Evolutionary conservation across 129 eudicot genomes (phyloP).

Genomic region (Arctium lappa): DNA sequence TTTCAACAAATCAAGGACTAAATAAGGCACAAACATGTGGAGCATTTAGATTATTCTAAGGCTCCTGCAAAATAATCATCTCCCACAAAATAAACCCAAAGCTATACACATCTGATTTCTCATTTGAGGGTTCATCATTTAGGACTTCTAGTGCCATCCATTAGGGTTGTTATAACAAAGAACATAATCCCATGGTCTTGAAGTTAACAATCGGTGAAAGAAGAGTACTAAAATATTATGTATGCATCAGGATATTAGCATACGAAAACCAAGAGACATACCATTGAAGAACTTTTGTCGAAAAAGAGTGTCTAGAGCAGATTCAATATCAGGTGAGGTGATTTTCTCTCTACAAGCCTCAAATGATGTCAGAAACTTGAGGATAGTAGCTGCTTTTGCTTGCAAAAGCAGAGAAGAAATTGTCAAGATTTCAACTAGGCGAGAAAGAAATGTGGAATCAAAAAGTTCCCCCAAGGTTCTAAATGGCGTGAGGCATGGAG

Average conservation of each 20-base stretch:
- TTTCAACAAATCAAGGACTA: neutral
- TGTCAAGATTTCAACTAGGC: slow-evolving; percentile 57
- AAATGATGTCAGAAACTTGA: slow-evolving; percentile 54
- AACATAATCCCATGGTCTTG: neutral
- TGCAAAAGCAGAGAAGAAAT: slow-evolving; percentile 45
- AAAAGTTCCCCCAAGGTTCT: slow-evolving; percentile 19
- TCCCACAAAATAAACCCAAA: slow-evolving; percentile 97
- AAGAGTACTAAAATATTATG: neutral
- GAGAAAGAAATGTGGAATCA: slow-evolving; percentile 44
- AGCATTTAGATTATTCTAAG: slow-evolving; percentile 79
- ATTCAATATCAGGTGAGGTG: slow-evolving; percentile 46
- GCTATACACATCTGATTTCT: slow-evolving; percentile 89
- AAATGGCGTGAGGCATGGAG: too few relatives aligned
- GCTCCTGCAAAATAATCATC: slow-evolving; percentile 78
- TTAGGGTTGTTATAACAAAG: slow-evolving; percentile 54
- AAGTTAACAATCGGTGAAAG: too few relatives aligned
- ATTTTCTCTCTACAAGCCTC: slow-evolving; percentile 41
- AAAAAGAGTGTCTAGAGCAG: slow-evolving; percentile 57
- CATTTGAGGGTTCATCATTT: slow-evolving; percentile 84
- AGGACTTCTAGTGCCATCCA: slow-evolving; percentile 99
- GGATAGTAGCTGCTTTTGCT: slow-evolving; percentile 75
- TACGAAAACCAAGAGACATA: slow-evolving; percentile 12
- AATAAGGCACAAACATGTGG: slow-evolving; percentile 60
- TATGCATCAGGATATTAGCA: neutral
- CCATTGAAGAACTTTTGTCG: slow-evolving; percentile 50